Base-by-base conservation (phyloP, 2,329 filamentous ascomycete species). In the Talaromyces sp. region DNA sequence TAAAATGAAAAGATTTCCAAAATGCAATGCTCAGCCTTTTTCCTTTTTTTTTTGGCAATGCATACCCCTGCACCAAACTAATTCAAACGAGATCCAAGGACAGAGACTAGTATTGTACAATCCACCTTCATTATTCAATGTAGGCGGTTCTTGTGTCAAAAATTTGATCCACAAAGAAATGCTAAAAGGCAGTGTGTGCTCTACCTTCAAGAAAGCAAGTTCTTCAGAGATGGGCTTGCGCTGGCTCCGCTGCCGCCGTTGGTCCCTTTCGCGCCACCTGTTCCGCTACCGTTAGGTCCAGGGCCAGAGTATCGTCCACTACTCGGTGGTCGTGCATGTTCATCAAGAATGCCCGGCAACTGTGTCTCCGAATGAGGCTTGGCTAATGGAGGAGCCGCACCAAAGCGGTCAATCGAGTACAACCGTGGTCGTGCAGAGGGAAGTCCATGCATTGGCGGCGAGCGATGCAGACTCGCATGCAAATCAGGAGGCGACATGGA, bases 151-250 rank as follows among this genome's bases (percentile, higher is more conserved):
- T 14, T n/a, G 5, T n/a, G n/a, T n/a, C n/a, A n/a, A n/a, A n/a
- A 37, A 55, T n/a, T 50, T 21, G 8, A 57, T 46, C 39, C 23
- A 42, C 28, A 62, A n/a, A 37, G 33, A 48, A 61, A 58, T 58
- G 25, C 46, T 18, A 11, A 25, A 28, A 16, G 14, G 1, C 33
- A 18, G 25, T 5, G 37, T 6, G 4, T n/a, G n/a, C n/a, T n/a
- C 28, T 6, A 6, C 28, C 28, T 18, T 78, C 76, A 91, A 55
- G 86, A 88, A 60, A 93, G 81, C 56, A 93, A 75, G 69, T 93
- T 92, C 68, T 87, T 85, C 65, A 93, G 74, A 9, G 89, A 92
- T 11, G 90, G 89, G 70, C 87, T 92, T 16, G 89, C 88, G 69
- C 90, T 92, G 3, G 89, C 89, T n/a, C 88, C 88, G 58, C 76